Percentiles rank a stretch among this genome's conserved stretches.
Conservation (phyloP, 345 rosid genomes). For the Bruguiera sexangula region DNA sequence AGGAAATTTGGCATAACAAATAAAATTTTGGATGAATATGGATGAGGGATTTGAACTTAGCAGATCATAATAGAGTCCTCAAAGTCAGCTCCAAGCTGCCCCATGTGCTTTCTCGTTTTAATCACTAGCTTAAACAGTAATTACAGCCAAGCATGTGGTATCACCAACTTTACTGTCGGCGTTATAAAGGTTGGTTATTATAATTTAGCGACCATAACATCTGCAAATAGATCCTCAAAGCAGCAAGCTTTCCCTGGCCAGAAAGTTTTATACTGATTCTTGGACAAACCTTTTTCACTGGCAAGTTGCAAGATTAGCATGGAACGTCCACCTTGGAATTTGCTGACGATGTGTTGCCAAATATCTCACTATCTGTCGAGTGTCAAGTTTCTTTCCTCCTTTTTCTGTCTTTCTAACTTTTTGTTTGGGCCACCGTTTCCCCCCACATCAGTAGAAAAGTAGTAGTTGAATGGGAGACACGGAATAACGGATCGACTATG, state of each 20-base stretch:
- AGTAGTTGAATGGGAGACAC: background rate
- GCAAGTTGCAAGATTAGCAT: too few relatives aligned
- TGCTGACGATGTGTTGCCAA: too few relatives aligned
- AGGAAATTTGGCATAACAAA: too few relatives aligned
- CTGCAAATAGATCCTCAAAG: constrained; percentile 3
- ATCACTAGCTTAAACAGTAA: constrained; percentile 18
- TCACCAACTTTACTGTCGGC: constrained; percentile 27
- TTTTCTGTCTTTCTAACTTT: background rate
- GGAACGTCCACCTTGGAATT: too few relatives aligned
- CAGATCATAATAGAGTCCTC: too few relatives aligned
- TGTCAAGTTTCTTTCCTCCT: background rate
- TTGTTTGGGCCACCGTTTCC: background rate
- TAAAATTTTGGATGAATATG: too few relatives aligned
- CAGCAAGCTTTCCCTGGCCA: background rate
- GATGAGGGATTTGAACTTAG: too few relatives aligned
- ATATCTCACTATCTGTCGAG: too few relatives aligned
- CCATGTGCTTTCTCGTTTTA: constrained; percentile 15
- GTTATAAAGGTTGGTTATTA: constrained; percentile 5
- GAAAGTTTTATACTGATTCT: too few relatives aligned
- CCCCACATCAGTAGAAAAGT: background rate
- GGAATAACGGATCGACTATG: background rate
- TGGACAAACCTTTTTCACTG: too few relatives aligned
- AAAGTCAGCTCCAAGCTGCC: too few relatives aligned
- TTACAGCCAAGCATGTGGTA: constrained; percentile 29
- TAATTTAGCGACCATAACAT: background rate